Conservation (phyloP, 1,284 basidiomycete species). For the Ceratobasidium sp. region DNA sequence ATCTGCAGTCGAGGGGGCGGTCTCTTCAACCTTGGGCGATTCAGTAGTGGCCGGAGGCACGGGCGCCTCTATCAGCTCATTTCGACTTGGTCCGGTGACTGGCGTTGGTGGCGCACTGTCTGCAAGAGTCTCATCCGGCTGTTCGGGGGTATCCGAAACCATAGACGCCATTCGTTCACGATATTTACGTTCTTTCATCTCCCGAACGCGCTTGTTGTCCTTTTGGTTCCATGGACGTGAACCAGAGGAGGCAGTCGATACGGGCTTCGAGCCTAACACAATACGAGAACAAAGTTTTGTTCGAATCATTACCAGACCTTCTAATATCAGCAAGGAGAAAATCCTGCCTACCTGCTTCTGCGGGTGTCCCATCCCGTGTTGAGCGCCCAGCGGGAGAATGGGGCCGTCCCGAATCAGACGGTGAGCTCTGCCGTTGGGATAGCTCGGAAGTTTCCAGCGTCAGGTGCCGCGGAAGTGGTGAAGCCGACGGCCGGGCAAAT, state of each 20-base stretch:
- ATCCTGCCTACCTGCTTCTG: background rate
- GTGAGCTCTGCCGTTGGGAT: conserved; percentile 16
- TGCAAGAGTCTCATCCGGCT: background rate
- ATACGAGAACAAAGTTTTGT: background rate
- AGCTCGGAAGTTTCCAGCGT: conserved; percentile 34
- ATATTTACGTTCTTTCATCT: conserved; percentile 24
- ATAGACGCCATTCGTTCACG: conserved; percentile 11
- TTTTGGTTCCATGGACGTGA: conserved; percentile 33
- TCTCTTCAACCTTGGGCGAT: background rate
- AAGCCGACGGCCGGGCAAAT: background rate
- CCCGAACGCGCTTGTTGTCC: conserved; percentile 31
- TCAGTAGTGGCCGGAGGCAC: background rate
- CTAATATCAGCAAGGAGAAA: no score
- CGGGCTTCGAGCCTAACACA: conserved; percentile 17
- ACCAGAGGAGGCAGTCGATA: conserved; percentile 27
- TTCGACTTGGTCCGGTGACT: background rate
- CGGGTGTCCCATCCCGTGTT: conserved; percentile 22
- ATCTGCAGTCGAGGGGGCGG: background rate
- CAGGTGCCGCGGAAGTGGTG: conserved; percentile 42
- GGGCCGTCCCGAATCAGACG: background rate
- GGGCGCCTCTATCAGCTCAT: background rate
- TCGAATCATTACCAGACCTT: no score
- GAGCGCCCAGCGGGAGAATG: conserved; percentile 34
- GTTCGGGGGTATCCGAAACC: conserved; percentile 8
- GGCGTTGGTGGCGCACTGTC: conserved; percentile 17